Percentiles rank a stretch among this genome's conserved stretches.
Conservation (phyloP, 352 stramenopile species). For the Pythium brassicae region DNA sequence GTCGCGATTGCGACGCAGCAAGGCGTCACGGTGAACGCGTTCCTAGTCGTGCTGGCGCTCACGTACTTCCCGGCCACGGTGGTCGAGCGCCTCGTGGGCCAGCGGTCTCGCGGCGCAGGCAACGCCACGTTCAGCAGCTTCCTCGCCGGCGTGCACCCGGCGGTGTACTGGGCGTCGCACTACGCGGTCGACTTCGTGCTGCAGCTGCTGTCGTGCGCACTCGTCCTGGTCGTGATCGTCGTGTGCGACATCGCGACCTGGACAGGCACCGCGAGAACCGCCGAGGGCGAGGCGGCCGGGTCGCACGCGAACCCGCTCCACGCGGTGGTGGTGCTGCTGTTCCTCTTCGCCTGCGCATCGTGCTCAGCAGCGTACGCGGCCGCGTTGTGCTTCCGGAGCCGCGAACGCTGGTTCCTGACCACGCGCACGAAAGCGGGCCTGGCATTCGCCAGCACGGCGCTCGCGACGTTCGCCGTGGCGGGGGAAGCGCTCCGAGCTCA, state of each 20-base stretch:
- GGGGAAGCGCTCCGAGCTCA: slow-evolving; percentile 1
- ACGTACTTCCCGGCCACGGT: slow-evolving; percentile 86
- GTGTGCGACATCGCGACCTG: slow-evolving; percentile 30
- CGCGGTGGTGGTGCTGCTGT: slow-evolving; percentile 13
- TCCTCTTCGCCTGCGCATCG: slow-evolving; percentile 17
- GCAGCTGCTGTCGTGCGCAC: slow-evolving; percentile 61
- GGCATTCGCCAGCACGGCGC: slow-evolving; percentile 14
- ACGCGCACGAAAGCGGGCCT: slow-evolving; percentile 14
- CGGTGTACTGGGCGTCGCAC: slow-evolving; percentile 93
- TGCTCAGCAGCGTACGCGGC: slow-evolving; percentile 17
- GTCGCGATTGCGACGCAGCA: slow-evolving; percentile 42
- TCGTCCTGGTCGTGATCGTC: slow-evolving; percentile 31
- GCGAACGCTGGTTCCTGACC: background rate
- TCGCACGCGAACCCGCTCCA: slow-evolving; percentile 9
- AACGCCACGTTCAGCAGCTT: slow-evolving; percentile 93
- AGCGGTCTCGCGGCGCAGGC: slow-evolving; percentile 67
- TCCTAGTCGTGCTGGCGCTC: slow-evolving; percentile 79
- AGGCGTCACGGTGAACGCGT: slow-evolving; percentile 16
- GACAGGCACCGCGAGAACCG: slow-evolving; percentile 25
- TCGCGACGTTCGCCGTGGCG: slow-evolving; percentile 11
- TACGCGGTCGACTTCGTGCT: slow-evolving; percentile 88
- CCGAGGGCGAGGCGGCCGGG: slow-evolving; percentile 20
- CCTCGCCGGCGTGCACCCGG: slow-evolving; percentile 88
- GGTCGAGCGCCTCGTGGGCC: slow-evolving; percentile 88
- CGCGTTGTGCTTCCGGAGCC: slow-evolving; percentile 13